Base-by-base conservation (phyloP, 306 rosid genomes). In the Trifolium fragiferum region DNA sequence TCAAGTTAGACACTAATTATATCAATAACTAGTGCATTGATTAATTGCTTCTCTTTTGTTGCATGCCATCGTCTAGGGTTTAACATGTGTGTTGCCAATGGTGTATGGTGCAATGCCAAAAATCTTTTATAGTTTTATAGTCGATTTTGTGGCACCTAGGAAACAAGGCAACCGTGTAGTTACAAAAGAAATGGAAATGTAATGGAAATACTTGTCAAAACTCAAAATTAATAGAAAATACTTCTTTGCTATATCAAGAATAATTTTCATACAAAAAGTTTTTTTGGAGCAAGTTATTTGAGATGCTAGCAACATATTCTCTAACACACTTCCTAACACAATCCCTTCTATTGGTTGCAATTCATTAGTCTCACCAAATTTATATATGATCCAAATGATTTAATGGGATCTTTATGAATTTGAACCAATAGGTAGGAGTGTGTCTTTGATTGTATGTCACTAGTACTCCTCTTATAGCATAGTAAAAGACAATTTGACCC, bases 61-160 rank as follows among this genome's bases (percentile, higher is more conserved):
- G 80, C 51, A 60, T 76, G 85, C 33, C 35, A 23, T 79, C 1
- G 30, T 71, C 51, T 47, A 76, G 61, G n/a, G 13, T 76, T 60
- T 60, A n/a, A 32, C 70, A 69, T 53, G 18, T 8, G 5, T 58
- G 32, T 68, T 54, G 12, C 40, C 20, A 46, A 10, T 44, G 63
- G 51, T 18, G 23, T 43, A 55, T 67, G 66, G 51, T 19, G 44
- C n/a, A 40, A 20, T 43, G 49, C 78, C 49, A 49, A 49, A 62
- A 16, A 62, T 74, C 70, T 47, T 67, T 47, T 19, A 19, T 20
- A 63, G 10, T 63, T 62, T 32, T 46, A 19, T 60, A 19, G 62
- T 18, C 33, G 25, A 60, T 47, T 10, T 44, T 13, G 37, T 49
- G 62, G 71, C 71, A 33, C 23, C 23, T 19, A 66, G 49, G 57